Percentiles rank a stretch among this genome's conserved stretches.
phyloP scores from a whole-genome alignment of 2,329 filamentous ascomycete species.

The Didymosphaeria variabile region DNA sequence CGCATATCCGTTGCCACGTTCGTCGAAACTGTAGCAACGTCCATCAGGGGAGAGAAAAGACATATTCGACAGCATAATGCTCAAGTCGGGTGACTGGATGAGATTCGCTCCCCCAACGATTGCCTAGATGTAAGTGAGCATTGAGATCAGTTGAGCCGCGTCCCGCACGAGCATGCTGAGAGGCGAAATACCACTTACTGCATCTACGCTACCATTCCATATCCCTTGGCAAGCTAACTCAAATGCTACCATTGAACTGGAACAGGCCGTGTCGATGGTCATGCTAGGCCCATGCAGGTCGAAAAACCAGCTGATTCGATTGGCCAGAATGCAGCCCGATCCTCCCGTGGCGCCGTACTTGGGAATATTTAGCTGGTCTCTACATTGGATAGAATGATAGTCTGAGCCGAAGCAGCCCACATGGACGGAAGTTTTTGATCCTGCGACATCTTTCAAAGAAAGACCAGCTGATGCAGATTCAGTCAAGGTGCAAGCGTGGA shows the following conservation, averaged over 20 bases:
- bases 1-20: conserved; percentile 31
- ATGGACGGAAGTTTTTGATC: conserved; percentile 30
- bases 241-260: conserved; percentile 31
- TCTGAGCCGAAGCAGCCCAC: conserved; percentile 27
- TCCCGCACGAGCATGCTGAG: background rate
- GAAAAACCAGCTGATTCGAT: conserved; percentile 37
- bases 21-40: conserved; percentile 30
- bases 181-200: background rate
- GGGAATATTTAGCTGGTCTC: conserved; percentile 21
- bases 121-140: conserved; percentile 10
- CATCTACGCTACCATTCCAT: conserved; percentile 23
- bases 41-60: conserved; percentile 24
- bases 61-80: conserved; percentile 15
- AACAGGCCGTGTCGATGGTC: conserved; percentile 42
- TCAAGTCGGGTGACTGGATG: conserved; percentile 15
- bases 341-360: conserved; percentile 21
- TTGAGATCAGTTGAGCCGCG: too few relatives aligned
- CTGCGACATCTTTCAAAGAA: conserved; percentile 21
- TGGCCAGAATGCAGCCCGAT: conserved; percentile 18
- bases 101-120: conserved; percentile 28
- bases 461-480: conserved; percentile 25
- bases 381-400: conserved; percentile 21
- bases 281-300: conserved; percentile 35
- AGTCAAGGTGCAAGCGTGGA: background rate
- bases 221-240: conserved; percentile 32